Evolutionary conservation across 2,329 filamentous ascomycete species (phyloP).

Genomic region (Pseudocercospora fuligena): DNA sequence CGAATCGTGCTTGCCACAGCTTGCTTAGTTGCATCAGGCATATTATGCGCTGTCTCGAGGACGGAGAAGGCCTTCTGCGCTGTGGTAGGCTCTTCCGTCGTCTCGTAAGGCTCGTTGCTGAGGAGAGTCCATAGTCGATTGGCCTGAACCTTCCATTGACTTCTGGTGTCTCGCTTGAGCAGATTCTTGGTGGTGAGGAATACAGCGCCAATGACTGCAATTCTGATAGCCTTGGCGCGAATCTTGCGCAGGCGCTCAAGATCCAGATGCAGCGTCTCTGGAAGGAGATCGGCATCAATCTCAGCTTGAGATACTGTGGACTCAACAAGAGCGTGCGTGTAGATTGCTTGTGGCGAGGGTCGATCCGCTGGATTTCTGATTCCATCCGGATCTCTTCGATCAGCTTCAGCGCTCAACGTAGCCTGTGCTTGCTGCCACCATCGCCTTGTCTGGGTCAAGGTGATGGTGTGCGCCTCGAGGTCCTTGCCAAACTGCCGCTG

Average conservation of each 20-base stretch:
- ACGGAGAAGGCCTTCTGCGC: conserved; percentile 53
- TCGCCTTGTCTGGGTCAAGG: conserved; percentile 63
- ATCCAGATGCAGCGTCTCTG: conserved; percentile 77
- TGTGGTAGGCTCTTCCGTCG: conserved; percentile 35
- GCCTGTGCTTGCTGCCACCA: conserved; percentile 69
- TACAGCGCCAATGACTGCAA: conserved; percentile 75
- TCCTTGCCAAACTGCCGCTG: conserved; percentile 72
- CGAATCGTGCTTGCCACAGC: conserved; percentile 50
- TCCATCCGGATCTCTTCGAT: conserved; percentile 71
- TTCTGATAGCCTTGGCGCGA: conserved; percentile 63
- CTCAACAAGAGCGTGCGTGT: conserved; percentile 76
- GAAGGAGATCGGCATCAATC: conserved; percentile 59
- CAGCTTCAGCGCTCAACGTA: conserved; percentile 68
- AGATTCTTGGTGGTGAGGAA: conserved; percentile 81
- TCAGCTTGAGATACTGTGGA: conserved; percentile 71
- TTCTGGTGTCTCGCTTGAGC: conserved; percentile 77
- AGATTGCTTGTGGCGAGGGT: conserved; percentile 71
- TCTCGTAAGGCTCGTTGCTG: conserved; percentile 62
- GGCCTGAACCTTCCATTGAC: conserved; percentile 77
- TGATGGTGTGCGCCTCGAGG: conserved; percentile 60
- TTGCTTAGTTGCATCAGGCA: conserved; percentile 53
- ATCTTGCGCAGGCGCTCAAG: conserved; percentile 64
- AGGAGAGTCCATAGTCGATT: conserved; percentile 72
- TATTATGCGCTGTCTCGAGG: conserved; percentile 55
- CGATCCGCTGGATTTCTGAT: conserved; percentile 66